Base-by-base conservation (phyloP, 768 basidiomycete species). In the Hygrocybe coccinea region DNA sequence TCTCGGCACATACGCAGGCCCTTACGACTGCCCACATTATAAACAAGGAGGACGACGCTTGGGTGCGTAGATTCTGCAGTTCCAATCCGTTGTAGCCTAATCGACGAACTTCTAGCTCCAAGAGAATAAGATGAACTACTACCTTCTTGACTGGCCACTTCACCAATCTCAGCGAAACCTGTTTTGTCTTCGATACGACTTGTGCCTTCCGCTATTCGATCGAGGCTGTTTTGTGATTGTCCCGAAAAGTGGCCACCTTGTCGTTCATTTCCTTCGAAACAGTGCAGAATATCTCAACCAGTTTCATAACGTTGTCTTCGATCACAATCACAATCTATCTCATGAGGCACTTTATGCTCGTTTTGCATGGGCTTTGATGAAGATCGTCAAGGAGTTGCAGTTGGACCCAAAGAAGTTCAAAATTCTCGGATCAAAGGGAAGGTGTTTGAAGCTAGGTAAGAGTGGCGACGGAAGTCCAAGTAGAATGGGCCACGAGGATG, bases 141-240 rank as follows among this genome's bases (percentile, higher is more conserved):
- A 47, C 46, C 46, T 47, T 29, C 5, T 15, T 19, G 46, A 47
- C 46, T 47, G 46, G 46, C 15, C n/a, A 47, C 17, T n/a, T 47
- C 22, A 15, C 46, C n/a, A 15, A n/a, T 47, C n/a, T 15, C 15
- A 21, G 25, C 22, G 46, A 47, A 47, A 47, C 19, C n/a, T 47
- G 15, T 47, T 47, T 22, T 15, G n/a, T 15, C 46, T 47, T 47
- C 15, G 46, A 22, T 47, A 47, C n/a, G 46, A 47, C 46, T 47
- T 47, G 46, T n/a, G 19, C 46, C 22, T n/a, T 47, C n/a, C n/a
- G n/a, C 46, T n/a, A 47, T 47, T 47, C 46, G 19, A 47, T 47
- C 46, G 22, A 25, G 46, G 5, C 22, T 22, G 22, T 14, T 47
- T 47, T 47, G 46, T 19, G n/a, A 29, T 47, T 22, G 46, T 29